These are phyloP conservation scores for Hygrophorus russula DNA, from an alignment of 768 basidiomycete species.

Conservation along the genomic window DNA sequence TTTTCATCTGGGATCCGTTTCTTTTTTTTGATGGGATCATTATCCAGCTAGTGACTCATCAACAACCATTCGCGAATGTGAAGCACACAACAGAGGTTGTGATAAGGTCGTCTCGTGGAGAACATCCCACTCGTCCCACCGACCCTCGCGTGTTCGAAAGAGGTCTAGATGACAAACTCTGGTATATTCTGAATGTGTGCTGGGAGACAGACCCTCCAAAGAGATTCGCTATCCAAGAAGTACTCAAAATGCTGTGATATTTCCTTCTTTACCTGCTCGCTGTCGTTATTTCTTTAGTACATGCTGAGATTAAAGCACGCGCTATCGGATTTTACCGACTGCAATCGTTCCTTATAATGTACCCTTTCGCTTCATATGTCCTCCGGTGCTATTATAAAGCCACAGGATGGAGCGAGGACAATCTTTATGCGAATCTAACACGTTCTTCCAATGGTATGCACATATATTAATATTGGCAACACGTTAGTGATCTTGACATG, in stretches of 20 bases:
- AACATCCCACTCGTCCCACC: conserved; percentile 8
- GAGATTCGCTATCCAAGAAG: conserved; percentile 11
- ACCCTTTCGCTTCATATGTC: conserved; percentile 82
- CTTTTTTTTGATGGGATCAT: not conserved
- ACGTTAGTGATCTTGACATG: conserved; percentile 6
- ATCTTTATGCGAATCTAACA: conserved; percentile 82
- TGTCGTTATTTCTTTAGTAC: too few relatives aligned
- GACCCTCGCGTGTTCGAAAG: conserved; percentile 7
- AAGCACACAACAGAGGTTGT: conserved; percentile 42
- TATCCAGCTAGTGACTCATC: conserved; percentile 38
- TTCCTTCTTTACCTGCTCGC: too few relatives aligned
- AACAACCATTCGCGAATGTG: conserved; percentile 36
- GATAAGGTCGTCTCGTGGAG: conserved; percentile 21
- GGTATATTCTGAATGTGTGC: conserved; percentile 9
- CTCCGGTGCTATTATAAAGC: conserved; percentile 81
- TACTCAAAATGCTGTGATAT: too few relatives aligned
- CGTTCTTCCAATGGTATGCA: conserved; percentile 65
- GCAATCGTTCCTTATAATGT: too few relatives aligned
- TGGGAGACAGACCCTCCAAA: conserved; percentile 6
- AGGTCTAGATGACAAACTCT: conserved; percentile 11
- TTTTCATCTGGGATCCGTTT: not conserved
- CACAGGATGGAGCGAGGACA: conserved; percentile 98
- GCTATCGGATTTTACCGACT: too few relatives aligned
- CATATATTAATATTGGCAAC: conserved; percentile 7
- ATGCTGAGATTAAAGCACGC: too few relatives aligned